A percentile compares a stretch with the other conserved stretches of the same genome.
Conservation (phyloP, 2,329 filamentous ascomycete genomes). For the Ceratocystis huliohia region DNA sequence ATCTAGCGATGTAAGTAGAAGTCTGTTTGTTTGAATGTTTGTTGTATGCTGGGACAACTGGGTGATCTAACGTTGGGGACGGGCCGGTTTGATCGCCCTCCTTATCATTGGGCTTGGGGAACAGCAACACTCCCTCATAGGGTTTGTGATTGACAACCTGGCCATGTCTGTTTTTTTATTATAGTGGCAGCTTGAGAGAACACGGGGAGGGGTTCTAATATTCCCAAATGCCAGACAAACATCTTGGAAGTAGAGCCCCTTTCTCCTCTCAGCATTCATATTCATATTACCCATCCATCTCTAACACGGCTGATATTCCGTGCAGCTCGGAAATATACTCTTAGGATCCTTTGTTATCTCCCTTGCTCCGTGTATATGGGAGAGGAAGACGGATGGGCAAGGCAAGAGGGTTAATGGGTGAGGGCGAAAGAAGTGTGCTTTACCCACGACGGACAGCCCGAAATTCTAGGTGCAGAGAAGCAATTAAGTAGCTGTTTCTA, state of each 20-base stretch:
- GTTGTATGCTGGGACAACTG: background rate
- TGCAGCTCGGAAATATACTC: background rate
- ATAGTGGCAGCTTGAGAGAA: background rate
- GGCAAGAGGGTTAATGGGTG: background rate
- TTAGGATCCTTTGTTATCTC: background rate
- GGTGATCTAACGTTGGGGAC: background rate
- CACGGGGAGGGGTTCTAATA: background rate
- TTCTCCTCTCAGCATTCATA: too few relatives aligned
- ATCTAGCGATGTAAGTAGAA: background rate
- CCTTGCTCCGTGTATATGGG: background rate
- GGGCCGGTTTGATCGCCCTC: conserved; percentile 3
- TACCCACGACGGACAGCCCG: background rate
- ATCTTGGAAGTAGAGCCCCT: too few relatives aligned
- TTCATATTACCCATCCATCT: background rate
- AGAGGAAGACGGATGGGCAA: background rate
- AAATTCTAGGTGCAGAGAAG: background rate
- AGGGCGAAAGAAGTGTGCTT: background rate
- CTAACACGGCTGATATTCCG: conserved; percentile 6
- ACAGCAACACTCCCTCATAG: too few relatives aligned
- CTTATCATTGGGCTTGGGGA: too few relatives aligned
- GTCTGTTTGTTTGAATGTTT: too few relatives aligned
- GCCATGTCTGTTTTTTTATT: background rate
- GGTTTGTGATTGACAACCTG: too few relatives aligned
- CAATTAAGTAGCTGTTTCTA: background rate
- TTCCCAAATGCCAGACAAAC: too few relatives aligned